Evolutionary conservation across 106 monocot species (phyloP).

Genomic region (Iris macrosiphon): DNA sequence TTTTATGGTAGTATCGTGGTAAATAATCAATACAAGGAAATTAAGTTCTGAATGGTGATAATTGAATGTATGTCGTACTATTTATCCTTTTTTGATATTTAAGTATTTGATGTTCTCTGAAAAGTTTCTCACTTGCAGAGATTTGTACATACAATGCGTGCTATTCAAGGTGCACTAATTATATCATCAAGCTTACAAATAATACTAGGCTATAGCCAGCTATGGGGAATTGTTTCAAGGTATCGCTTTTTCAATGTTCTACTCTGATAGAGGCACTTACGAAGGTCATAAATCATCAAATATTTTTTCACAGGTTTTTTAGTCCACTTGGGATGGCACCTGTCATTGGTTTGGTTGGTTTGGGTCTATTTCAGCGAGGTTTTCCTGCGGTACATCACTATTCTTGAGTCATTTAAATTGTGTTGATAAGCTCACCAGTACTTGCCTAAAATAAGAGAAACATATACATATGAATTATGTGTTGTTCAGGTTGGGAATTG

Average conservation of each 20-base stretch:
- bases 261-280: no score
- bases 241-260: constrained; percentile 25
- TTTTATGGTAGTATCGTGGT: no score
- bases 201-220: constrained; percentile 61
- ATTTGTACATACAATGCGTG: constrained; percentile 57
- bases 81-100: no score
- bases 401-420: background rate
- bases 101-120: no score
- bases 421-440: background rate
- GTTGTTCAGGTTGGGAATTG: constrained; percentile 76
- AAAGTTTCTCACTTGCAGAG: constrained; percentile 46
- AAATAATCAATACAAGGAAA: no score
- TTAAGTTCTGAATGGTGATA: no score
- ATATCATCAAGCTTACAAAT: constrained; percentile 57
- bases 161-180: constrained; percentile 62
- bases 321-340: constrained; percentile 90
- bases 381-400: constrained; percentile 58
- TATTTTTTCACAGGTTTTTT: constrained; percentile 71
- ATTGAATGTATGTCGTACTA: no score
- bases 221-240: constrained; percentile 94
- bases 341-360: constrained; percentile 72
- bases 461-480: background rate
- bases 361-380: constrained; percentile 84
- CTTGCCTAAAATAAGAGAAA: background rate
- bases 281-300: no score